Evolutionary conservation across 345 rosid species (phyloP).

Genomic region (Citrus trifoliata): DNA sequence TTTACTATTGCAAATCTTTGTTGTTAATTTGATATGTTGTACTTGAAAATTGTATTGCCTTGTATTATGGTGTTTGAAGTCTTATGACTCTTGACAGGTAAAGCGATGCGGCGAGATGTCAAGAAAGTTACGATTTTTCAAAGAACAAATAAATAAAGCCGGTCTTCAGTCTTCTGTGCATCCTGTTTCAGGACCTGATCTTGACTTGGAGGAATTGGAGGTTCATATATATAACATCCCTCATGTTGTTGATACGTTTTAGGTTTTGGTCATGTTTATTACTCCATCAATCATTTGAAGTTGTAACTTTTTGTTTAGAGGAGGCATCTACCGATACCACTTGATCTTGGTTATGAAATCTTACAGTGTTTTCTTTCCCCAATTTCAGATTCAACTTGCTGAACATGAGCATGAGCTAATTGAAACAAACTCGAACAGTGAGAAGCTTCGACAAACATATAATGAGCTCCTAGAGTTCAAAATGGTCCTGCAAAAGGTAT

Average conservation of each 20-base stretch:
- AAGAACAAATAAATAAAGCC: conserved; percentile 91
- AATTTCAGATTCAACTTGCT: conserved; percentile 68
- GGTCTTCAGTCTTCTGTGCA: conserved; percentile 62
- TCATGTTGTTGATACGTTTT: conserved; percentile 5
- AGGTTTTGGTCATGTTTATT: background rate
- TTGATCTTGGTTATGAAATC: conserved; percentile 5
- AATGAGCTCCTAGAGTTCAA: conserved; percentile 94
- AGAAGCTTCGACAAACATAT: conserved; percentile 78
- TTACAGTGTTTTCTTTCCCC: conserved; percentile 23
- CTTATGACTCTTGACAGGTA: conserved; percentile 46
- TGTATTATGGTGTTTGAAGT: conserved; percentile 20
- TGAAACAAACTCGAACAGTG: conserved; percentile 94
- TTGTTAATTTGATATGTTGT: background rate
- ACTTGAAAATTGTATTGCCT: background rate
- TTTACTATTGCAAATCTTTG: background rate
- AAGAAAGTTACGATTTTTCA: conserved; percentile 80
- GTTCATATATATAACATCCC: conserved; percentile 30
- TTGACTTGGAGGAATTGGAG: conserved; percentile 90
- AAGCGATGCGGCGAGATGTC: conserved; percentile 98
- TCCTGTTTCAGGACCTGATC: conserved; percentile 64
- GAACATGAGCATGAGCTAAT: conserved; percentile 88
- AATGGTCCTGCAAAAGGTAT: conserved; percentile 86
- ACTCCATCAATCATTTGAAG: background rate
- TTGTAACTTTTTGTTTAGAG: background rate
- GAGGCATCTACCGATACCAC: background rate